Evolutionary conservation across 1,139 yeast genomes (phyloP).

Genomic region (Geotrichum restrictum): DNA sequence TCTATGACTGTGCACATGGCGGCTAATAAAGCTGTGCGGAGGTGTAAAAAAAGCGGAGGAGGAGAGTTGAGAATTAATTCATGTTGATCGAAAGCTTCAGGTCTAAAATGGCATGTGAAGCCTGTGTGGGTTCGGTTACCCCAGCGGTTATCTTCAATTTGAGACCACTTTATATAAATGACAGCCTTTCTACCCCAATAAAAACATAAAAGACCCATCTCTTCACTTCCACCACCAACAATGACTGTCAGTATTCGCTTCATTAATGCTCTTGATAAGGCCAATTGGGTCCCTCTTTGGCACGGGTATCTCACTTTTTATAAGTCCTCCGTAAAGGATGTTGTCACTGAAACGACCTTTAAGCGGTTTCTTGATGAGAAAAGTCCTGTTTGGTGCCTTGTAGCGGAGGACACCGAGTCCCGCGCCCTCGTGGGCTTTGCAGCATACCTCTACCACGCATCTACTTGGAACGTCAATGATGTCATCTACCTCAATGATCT

Average conservation of each 20-base stretch:
- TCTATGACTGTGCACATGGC: no score
- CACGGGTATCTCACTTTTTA: conserved; percentile 46
- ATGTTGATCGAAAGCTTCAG: no score
- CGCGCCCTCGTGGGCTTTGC: conserved; percentile 45
- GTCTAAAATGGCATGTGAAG: no score
- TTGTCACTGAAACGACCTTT: conserved; percentile 45
- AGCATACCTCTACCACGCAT: conserved; percentile 47
- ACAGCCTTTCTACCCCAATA: neutral
- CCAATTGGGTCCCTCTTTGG: conserved; percentile 46
- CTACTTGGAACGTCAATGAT: conserved; percentile 48
- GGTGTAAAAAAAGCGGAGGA: no score
- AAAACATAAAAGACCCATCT: neutral
- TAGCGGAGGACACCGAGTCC: conserved; percentile 39
- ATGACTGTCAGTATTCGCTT: conserved; percentile 39
- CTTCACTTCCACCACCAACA: neutral
- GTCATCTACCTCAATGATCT: conserved; percentile 50
- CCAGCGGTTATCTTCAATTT: neutral
- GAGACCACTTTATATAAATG: neutral
- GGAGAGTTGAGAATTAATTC: no score
- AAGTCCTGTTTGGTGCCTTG: conserved; percentile 47
- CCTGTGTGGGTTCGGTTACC: no score
- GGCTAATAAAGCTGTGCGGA: no score
- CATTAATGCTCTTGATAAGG: conserved; percentile 43
- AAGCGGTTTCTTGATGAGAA: conserved; percentile 44
- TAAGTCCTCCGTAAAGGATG: conserved; percentile 41